phyloP scores from a whole-genome alignment of 257 asterid species.

The Scutellaria baicalensis region DNA sequence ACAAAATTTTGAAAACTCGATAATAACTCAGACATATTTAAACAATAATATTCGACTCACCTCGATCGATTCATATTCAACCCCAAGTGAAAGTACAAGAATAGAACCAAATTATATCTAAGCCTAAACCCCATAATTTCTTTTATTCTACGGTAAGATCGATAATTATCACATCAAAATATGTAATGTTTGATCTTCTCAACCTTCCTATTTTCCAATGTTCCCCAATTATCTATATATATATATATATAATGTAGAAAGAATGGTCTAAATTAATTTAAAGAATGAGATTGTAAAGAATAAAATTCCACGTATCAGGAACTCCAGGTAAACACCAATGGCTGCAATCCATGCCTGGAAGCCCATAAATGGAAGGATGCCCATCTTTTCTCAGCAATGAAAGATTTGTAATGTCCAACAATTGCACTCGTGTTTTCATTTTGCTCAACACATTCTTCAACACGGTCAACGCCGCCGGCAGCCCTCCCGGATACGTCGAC shows the following conservation, averaged over 20 bases:
- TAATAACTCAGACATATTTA: no score
- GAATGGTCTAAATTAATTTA: not conserved
- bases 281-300: constrained; percentile 56
- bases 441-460: constrained; percentile 48
- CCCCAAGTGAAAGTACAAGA: no score
- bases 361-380: constrained; percentile 80
- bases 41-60: no score
- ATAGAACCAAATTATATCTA: no score
- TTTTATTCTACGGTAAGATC: not conserved
- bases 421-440: constrained; percentile 43
- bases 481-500: constrained; percentile 60
- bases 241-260: not conserved
- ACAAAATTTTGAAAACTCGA: no score
- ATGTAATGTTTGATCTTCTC: no score
- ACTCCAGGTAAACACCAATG: constrained; percentile 95
- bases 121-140: no score
- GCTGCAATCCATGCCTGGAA: constrained; percentile 66
- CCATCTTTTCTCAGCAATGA: constrained; percentile 79
- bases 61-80: no score
- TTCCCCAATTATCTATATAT: no score
- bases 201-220: no score
- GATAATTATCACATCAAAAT: no score
- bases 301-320: constrained; percentile 83
- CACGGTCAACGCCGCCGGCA: constrained; percentile 51
- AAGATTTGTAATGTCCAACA: constrained; percentile 65